Percentiles rank a stretch among this genome's conserved stretches.
phyloP scores from a whole-genome alignment of 306 rosid species.

The Acacia acuminata region DNA sequence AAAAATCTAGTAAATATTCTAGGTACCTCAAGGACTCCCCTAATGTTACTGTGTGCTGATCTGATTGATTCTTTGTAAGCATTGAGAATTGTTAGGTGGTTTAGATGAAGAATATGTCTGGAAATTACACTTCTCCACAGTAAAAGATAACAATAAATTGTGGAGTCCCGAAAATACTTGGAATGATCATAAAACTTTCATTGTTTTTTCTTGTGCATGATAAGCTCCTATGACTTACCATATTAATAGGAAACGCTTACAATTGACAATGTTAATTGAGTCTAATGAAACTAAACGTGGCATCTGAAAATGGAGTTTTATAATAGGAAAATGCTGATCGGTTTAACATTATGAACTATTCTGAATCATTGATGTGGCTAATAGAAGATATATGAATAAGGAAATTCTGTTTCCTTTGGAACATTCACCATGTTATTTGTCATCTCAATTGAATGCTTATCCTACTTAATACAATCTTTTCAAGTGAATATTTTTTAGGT shows the following conservation, averaged over 20 bases:
- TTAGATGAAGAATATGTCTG: background rate
- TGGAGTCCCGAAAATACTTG: background rate
- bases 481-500: background rate
- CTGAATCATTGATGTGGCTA: background rate
- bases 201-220: slow-evolving; percentile 16
- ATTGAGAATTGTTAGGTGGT: background rate
- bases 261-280: background rate
- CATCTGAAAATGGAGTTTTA: slow-evolving; percentile 13
- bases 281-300: slow-evolving; percentile 17
- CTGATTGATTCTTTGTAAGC: background rate
- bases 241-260: background rate
- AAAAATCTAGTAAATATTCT: background rate
- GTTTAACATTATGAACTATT: background rate
- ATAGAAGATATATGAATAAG: background rate
- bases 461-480: background rate
- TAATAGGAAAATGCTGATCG: background rate
- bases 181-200: background rate
- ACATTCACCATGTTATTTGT: background rate
- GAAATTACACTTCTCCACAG: background rate
- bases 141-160: background rate
- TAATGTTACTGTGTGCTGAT: background rate
- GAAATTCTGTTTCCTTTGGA: slow-evolving; percentile 7
- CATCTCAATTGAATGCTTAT: slow-evolving; percentile 1
- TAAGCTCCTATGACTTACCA: background rate
- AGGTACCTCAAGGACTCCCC: background rate